A percentile compares a stretch with the other conserved stretches of the same genome.
Evolutionary conservation across 2,329 filamentous ascomycete species (phyloP).

Genomic region (Phyllosticta ampelicida): DNA sequence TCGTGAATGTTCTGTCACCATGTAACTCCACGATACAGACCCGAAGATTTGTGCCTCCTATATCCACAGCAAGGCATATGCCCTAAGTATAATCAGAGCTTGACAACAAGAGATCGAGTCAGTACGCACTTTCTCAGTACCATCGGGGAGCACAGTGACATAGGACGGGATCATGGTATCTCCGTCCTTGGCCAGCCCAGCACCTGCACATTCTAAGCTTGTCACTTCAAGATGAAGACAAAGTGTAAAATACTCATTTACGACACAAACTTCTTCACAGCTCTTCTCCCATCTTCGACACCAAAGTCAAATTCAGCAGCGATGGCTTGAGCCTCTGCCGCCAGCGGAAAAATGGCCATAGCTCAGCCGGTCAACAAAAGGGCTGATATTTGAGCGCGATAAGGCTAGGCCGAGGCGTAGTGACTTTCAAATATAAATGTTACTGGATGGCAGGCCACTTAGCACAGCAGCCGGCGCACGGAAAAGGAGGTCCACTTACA

Average conservation of each 20-base stretch:
- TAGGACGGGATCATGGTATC: conserved; percentile 8
- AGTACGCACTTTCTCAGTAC: conserved; percentile 2
- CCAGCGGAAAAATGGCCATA: neutral
- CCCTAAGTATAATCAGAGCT: conserved; percentile 43
- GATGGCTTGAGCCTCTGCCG: conserved; percentile 2
- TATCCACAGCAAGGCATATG: conserved; percentile 80
- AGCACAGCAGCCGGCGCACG: neutral
- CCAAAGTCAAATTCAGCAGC: conserved; percentile 4
- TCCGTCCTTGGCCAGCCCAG: conserved; percentile 5
- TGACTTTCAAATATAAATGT: neutral
- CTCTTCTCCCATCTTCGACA: conserved; percentile 2
- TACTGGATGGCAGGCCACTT: neutral
- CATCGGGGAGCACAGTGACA: neutral
- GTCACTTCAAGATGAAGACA: neutral
- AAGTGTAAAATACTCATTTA: conserved; percentile 1
- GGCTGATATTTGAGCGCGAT: neutral
- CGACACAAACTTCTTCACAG: conserved; percentile 1
- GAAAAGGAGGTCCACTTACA: neutral
- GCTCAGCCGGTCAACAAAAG: neutral
- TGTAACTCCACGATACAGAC: conserved; percentile 89
- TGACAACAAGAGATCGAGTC: neutral
- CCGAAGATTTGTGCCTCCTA: conserved; percentile 92
- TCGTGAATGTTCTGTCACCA: conserved; percentile 47
- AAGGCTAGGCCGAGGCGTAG: neutral
- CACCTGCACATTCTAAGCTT: neutral